Base-by-base conservation (phyloP, 163 green algal genomes). In the Scenedesmus sp. region DNA sequence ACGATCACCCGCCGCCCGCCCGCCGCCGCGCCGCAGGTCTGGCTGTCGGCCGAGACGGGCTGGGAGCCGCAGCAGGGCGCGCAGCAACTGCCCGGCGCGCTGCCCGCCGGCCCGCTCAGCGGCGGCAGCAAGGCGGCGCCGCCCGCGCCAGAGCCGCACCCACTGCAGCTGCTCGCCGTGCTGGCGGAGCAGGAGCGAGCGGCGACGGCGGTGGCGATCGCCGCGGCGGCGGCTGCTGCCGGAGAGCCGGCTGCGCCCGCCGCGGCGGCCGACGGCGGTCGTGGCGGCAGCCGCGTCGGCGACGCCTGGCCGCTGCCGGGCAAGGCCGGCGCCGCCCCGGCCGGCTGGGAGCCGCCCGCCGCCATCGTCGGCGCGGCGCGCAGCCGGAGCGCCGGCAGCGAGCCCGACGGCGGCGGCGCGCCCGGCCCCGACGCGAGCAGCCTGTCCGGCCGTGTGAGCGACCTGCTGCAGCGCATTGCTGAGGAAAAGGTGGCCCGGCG, bases 391-490 rank as follows among this genome's bases (percentile, higher is more conserved):
- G n/a, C n/a, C n/a, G n/a, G n/a, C n/a, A n/a, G n/a, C n/a, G n/a
- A n/a, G n/a, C n/a, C n/a, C n/a, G n/a, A n/a, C n/a, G n/a, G n/a
- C n/a, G n/a, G n/a, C n/a, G n/a, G n/a, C n/a, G n/a, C n/a, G n/a
- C n/a, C n/a, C n/a, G n/a, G n/a, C n/a, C n/a, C n/a, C n/a, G n/a
- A n/a, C n/a, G n/a, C n/a, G n/a, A n/a, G 50, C 34, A 64, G 57
- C n/a, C 5, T 77, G 10, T 66, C 69, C 10, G 69, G 69, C 54
- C 53, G 69, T 2, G 69, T 77, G 0, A 77, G 53, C n/a, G 34
- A 67, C 57, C 54, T 77, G 69, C 54, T 77, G 54, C 69, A 67
- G 69, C 54, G 54, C 50, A 77, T 77, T 50, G 54, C 69, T 5
- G 53, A 56, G 39, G 69, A 77, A 39, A 77, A 77, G 13, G 69